Evolutionary conservation across 2,329 filamentous ascomycete genomes (phyloP).

Genomic region (Penicillium freii): DNA sequence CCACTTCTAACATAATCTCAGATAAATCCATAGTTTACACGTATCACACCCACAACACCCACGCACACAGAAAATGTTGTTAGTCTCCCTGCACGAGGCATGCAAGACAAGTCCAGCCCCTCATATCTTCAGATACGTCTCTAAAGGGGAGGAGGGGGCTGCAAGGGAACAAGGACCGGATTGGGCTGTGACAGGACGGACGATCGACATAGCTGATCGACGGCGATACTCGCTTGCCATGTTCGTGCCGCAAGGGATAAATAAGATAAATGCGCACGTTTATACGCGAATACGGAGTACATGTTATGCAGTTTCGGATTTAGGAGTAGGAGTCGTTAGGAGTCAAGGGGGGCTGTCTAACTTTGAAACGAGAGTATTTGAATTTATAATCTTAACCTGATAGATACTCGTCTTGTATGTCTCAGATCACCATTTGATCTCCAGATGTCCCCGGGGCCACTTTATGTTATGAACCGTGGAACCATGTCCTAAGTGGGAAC

Average conservation of each 20-base stretch:
- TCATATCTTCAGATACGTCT: neutral
- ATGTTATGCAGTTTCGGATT: neutral
- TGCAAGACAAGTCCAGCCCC: constrained; percentile 4
- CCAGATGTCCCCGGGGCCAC: neutral
- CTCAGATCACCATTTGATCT: neutral
- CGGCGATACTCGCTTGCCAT: constrained; percentile 11
- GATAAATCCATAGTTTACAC: neutral
- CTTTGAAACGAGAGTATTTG: neutral
- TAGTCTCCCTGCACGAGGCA: constrained; percentile 10
- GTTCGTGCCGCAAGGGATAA: constrained; percentile 17
- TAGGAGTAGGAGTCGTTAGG: neutral
- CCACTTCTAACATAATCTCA: neutral
- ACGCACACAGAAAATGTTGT: neutral
- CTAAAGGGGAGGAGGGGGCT: neutral
- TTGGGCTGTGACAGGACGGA: constrained; percentile 18
- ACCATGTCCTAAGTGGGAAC: neutral
- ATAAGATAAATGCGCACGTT: constrained; percentile 11
- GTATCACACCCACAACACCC: constrained; percentile 1
- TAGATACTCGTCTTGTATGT: neutral
- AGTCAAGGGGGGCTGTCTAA: neutral
- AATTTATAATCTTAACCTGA: neutral
- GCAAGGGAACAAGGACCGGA: constrained; percentile 10
- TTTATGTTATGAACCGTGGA: neutral
- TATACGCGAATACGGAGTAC: neutral
- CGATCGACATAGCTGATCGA: constrained; percentile 5